Evolutionary conservation across 371 early-diverging fungal species (phyloP).

Genomic region (Haplosporangium sp.): DNA sequence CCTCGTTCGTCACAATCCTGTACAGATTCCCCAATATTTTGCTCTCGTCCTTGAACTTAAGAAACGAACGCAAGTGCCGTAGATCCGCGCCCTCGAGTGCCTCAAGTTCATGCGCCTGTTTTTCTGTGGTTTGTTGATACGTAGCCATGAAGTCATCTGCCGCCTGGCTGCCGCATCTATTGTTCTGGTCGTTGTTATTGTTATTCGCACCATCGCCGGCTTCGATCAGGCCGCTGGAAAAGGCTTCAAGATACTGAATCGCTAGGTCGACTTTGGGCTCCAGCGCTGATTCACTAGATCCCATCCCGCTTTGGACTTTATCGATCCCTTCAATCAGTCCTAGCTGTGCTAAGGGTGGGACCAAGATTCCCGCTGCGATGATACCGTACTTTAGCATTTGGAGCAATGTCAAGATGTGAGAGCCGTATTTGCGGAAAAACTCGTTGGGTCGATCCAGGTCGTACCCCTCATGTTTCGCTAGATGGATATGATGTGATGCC

Average conservation of each 20-base stretch:
- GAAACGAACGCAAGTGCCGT: conserved; percentile 27
- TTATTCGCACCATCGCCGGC: background rate
- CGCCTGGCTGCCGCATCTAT: background rate
- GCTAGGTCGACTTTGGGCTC: conserved; percentile 33
- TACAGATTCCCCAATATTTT: conserved; percentile 40
- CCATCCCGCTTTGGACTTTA: conserved; percentile 1
- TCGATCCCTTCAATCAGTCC: conserved; percentile 19
- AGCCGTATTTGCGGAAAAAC: conserved; percentile 38
- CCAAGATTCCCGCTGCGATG: conserved; percentile 24
- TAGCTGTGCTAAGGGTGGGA: conserved; percentile 21
- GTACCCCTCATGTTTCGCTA: conserved; percentile 47
- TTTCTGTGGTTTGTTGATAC: background rate
- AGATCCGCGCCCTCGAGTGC: conserved; percentile 42
- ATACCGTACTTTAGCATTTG: conserved; percentile 35
- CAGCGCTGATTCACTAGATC: background rate
- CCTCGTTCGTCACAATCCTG: conserved; percentile 33
- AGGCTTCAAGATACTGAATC: conserved; percentile 18
- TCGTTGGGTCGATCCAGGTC: conserved; percentile 43
- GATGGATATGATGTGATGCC: conserved; percentile 30
- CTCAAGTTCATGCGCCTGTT: conserved; percentile 8
- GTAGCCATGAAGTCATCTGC: background rate
- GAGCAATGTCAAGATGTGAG: conserved; percentile 22
- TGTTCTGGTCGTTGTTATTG: background rate
- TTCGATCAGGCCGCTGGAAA: background rate
- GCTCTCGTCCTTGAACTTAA: conserved; percentile 34